Evolutionary conservation across 768 basidiomycete species (phyloP).

Genomic region (Tylopilus subfusipes): DNA sequence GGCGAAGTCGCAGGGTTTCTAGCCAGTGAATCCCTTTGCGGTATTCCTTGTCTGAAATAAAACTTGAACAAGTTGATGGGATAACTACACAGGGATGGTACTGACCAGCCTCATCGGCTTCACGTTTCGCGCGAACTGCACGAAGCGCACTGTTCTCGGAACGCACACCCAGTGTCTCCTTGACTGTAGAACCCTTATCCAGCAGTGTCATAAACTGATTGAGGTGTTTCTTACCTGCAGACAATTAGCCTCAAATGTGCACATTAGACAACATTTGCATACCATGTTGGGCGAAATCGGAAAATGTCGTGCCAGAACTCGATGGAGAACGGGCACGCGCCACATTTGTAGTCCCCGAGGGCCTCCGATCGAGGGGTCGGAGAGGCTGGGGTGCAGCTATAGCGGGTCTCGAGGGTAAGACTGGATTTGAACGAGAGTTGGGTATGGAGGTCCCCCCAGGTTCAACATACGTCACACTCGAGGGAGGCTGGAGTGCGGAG

Average conservation of each 20-base stretch:
- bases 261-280: not conserved
- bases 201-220: conserved; percentile 84
- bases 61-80: conserved; percentile 1
- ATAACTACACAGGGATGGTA: not conserved
- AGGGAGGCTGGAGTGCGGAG: conserved; percentile 28
- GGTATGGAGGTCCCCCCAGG: conserved; percentile 26
- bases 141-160: conserved; percentile 64
- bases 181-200: conserved; percentile 67
- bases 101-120: conserved; percentile 87
- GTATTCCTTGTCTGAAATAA: conserved; percentile 78
- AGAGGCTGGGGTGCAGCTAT: conserved; percentile 73
- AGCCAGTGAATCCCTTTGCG: conserved; percentile 86
- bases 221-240: conserved; percentile 75
- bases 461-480: conserved; percentile 35
- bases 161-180: conserved; percentile 56
- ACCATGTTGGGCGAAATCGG: conserved; percentile 86
- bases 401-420: conserved; percentile 45
- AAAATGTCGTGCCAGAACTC: conserved; percentile 74
- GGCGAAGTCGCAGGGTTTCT: conserved; percentile 81
- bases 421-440: conserved; percentile 44
- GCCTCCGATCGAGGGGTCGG: conserved; percentile 69
- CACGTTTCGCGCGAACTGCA: conserved; percentile 78
- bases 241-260: not conserved
- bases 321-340: conserved; percentile 75
- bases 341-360: conserved; percentile 54